phyloP scores from a whole-genome alignment of 192 early-diverging fungal species.

The Entomortierella lignicola region DNA sequence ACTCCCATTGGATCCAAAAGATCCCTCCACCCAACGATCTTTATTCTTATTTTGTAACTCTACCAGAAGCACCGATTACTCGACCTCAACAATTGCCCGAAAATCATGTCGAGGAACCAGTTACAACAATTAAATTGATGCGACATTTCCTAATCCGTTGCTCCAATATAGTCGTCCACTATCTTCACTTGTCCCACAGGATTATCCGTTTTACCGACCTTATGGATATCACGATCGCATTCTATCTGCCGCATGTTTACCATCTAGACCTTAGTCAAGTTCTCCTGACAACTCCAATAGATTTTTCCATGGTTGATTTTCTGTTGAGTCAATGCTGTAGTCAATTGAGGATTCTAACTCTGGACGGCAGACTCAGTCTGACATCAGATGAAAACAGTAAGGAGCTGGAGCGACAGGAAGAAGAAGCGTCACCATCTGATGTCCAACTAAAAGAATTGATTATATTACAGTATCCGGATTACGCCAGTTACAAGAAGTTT shows the following conservation, averaged over 20 bases:
- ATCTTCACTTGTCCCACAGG: too few relatives aligned
- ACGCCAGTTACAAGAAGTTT: neutral
- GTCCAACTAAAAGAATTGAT: neutral
- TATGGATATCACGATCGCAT: too few relatives aligned
- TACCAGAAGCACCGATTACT: neutral
- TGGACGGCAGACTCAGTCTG: too few relatives aligned
- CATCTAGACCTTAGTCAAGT: neutral
- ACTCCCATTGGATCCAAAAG: neutral
- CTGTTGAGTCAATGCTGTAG: too few relatives aligned
- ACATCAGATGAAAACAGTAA: too few relatives aligned
- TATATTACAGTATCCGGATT: neutral
- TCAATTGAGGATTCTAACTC: too few relatives aligned
- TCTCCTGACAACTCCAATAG: too few relatives aligned
- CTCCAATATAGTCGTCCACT: too few relatives aligned
- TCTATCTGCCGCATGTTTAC: too few relatives aligned
- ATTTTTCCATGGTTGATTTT: too few relatives aligned
- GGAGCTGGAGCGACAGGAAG: neutral
- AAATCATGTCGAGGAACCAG: neutral
- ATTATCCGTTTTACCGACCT: too few relatives aligned
- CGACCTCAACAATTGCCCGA: neutral
- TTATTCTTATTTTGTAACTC: neutral
- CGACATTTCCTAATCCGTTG: too few relatives aligned
- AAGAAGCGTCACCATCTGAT: neutral
- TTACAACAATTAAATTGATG: neutral
- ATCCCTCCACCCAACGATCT: neutral